Percentiles rank a stretch among this genome's conserved stretches.
Evolutionary conservation across 129 eudicot species (phyloP).

Genomic region (Ambrosia trifida): DNA sequence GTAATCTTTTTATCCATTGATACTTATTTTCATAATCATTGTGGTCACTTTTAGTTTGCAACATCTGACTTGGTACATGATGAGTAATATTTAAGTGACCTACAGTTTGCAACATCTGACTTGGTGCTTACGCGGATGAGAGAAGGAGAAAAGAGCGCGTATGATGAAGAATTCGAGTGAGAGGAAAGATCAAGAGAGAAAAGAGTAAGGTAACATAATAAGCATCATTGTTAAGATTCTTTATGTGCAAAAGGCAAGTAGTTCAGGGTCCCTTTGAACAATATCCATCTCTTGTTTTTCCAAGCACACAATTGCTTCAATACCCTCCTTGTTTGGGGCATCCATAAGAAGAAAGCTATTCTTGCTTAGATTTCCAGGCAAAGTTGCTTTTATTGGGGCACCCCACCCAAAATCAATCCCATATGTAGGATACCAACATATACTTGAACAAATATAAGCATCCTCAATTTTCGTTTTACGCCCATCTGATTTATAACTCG

Average conservation of each 20-base stretch:
- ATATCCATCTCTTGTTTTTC: conserved; percentile 6
- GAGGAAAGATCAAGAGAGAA: too few relatives aligned
- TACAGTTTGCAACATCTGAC: too few relatives aligned
- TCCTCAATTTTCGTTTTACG: background rate
- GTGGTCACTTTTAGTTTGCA: too few relatives aligned
- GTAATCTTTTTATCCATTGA: too few relatives aligned
- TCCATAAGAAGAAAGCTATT: conserved; percentile 15
- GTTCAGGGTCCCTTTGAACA: background rate
- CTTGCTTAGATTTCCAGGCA: conserved; percentile 19
- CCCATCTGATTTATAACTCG: background rate
- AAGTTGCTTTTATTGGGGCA: background rate
- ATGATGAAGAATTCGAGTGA: too few relatives aligned
- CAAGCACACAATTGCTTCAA: background rate
- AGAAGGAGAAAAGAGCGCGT: too few relatives aligned
- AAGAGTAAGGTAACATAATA: too few relatives aligned
- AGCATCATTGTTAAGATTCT: too few relatives aligned
- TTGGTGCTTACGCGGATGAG: too few relatives aligned
- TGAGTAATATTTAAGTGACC: too few relatives aligned
- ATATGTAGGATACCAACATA: background rate
- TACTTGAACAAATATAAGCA: background rate
- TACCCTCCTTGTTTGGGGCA: background rate
- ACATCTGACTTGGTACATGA: too few relatives aligned
- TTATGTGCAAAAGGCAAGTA: background rate
- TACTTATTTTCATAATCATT: too few relatives aligned
- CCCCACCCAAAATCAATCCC: conserved; percentile 4